Base-by-base conservation (phyloP, 2,329 filamentous ascomycete genomes). In the Didymella arachidicola region DNA sequence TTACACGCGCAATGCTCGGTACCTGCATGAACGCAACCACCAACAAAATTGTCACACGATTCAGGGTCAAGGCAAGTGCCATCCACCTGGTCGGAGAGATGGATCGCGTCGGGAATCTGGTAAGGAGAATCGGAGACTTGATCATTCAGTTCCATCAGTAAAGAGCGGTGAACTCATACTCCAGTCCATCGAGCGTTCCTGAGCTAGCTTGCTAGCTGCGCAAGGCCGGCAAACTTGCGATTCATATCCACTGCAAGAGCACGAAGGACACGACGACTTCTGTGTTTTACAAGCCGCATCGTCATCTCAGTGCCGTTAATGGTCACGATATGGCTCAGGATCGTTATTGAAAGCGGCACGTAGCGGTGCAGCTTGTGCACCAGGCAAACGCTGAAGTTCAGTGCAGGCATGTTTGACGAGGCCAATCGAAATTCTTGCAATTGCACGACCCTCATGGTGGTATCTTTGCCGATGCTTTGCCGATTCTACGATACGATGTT, bases 21-120 rank as follows among this genome's bases (percentile, higher is more conserved):
- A 47, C 51, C 45, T 59, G 57, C 57, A 55, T 59, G 51, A 59
- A 59, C 52, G 57, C 57, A 56, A 52, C 41, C 57, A 55, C 18
- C 36, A 60, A 22, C 42, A 48, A 32, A 12, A 41, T 12, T 30
- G 42, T 48, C 47, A 32, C 25, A 46, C 34, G 51, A 59, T n/a
- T 59, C 57, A 55, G 32, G 26, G 46, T 38, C 41, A 42, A 30
- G 32, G 34, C 56, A 26, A 39, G 39, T 44, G 34, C 39, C 19
- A 12, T 50, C 27, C 38, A 49, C 27, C 2, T n/a, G 56, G 32
- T 52, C 16, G 27, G 19, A 25, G 7, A 14, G 30, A 39, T 8
- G 41, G 41, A 22, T 41, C 34, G 42, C 42, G 41, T 41, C 25
- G 41, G 47, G 22, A 32, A 11, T 29, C 45, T 25, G 53, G 22